phyloP scores from a whole-genome alignment of 495 filamentous ascomycete species.

The Aspergillus conjunctus region DNA sequence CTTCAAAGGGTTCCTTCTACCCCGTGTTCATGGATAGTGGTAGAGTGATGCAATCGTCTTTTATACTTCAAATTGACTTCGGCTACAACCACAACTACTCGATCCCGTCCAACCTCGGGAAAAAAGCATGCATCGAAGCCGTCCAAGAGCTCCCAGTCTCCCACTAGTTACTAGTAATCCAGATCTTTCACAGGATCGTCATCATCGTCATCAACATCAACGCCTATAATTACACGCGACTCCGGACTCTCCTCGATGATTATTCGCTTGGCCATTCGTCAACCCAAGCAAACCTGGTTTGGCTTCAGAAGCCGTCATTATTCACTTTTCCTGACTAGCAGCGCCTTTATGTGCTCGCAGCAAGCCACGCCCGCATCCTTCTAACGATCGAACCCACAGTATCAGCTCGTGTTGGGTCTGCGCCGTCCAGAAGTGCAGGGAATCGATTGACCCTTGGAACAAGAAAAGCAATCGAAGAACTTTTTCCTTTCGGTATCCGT shows the following conservation, averaged over 20 bases:
- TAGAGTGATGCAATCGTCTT: neutral
- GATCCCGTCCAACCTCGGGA: constrained; percentile 20
- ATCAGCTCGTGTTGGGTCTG: constrained; percentile 18
- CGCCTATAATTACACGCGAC: neutral
- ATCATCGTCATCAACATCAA: constrained; percentile 11
- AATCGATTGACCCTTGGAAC: neutral
- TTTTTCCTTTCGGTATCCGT: neutral
- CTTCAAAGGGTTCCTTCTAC: neutral
- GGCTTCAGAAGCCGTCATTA: neutral
- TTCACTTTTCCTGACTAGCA: too few species aligned
- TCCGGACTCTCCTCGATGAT: neutral
- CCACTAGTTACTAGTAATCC: neutral
- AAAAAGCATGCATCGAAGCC: constrained; percentile 6
- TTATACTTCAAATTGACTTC: constrained; percentile 2
- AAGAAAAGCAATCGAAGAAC: neutral
- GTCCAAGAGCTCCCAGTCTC: neutral
- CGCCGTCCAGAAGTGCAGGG: constrained; percentile 1
- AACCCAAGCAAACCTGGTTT: constrained; percentile 11
- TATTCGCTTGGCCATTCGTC: constrained; percentile 10
- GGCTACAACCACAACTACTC: neutral
- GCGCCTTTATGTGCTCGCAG: constrained; percentile 1
- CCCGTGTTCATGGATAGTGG: neutral
- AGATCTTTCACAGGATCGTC: constrained; percentile 4
- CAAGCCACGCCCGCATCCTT: constrained; percentile 19
- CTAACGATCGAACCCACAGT: neutral